A percentile compares a stretch with the other conserved stretches of the same genome.
Evolutionary conservation across 2,329 filamentous ascomycete species (phyloP).

Genomic region (Botrytis paeoniae): DNA sequence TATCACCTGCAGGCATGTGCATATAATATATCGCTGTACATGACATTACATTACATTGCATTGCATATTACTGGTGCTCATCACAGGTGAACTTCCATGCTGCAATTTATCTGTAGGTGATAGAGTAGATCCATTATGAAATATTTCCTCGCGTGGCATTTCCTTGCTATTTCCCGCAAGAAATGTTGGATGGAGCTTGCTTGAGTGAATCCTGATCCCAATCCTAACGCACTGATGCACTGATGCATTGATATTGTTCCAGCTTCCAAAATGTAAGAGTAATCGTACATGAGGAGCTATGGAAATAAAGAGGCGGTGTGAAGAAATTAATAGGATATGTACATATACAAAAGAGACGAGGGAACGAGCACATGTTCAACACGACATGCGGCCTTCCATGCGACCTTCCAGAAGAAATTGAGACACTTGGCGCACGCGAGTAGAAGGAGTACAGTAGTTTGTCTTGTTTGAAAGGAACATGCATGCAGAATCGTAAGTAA

Average conservation of each 20-base stretch:
- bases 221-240: background rate
- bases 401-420: conserved; percentile 13
- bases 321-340: background rate
- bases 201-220: background rate
- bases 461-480: conserved; percentile 4
- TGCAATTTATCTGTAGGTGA: background rate
- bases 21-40: background rate
- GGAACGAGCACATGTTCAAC: conserved; percentile 12
- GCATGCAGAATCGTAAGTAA: background rate
- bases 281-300: background rate
- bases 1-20: background rate
- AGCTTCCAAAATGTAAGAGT: background rate
- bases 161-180: background rate
- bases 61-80: conserved; percentile 9
- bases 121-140: background rate
- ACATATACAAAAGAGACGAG: background rate
- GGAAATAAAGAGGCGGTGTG: conserved; percentile 10
- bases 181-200: background rate
- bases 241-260: background rate
- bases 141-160: background rate
- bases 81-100: background rate
- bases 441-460: background rate
- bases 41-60: conserved; percentile 6
- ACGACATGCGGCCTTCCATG: conserved; percentile 13
- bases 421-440: background rate